phyloP scores from a whole-genome alignment of 2,329 filamentous ascomycete species.

The Magnaporthiopsis rhizophila region DNA sequence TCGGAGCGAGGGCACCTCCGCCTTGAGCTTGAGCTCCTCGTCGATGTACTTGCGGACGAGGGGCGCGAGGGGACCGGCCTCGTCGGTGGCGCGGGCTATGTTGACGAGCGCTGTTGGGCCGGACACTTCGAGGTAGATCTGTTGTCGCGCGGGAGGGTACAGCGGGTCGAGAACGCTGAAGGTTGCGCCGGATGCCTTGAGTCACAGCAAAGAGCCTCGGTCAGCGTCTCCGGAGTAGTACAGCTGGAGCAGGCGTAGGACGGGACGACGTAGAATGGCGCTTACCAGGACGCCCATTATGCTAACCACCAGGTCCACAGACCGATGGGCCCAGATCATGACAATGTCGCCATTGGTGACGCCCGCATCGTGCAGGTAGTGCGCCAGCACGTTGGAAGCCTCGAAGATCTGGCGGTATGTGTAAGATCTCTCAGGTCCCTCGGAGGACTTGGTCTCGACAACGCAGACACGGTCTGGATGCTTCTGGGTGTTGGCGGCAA shows the following conservation, averaged over 20 bases:
- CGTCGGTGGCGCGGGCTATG: slow-evolving; percentile 63
- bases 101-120: slow-evolving; percentile 63
- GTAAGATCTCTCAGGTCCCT: slow-evolving; percentile 55
- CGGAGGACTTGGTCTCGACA: slow-evolving; percentile 37
- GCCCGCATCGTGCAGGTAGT: slow-evolving; percentile 68
- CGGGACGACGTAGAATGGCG: background rate
- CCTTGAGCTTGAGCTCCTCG: slow-evolving; percentile 63
- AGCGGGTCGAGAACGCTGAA: slow-evolving; percentile 67
- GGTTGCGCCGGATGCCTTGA: slow-evolving; percentile 48
- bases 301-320: slow-evolving; percentile 57
- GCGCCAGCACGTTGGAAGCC: slow-evolving; percentile 70
- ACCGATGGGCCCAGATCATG: slow-evolving; percentile 83
- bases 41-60: slow-evolving; percentile 58
- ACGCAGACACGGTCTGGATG: slow-evolving; percentile 55
- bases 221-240: background rate
- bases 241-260: slow-evolving; percentile 7
- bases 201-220: slow-evolving; percentile 47
- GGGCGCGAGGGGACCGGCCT: slow-evolving; percentile 46
- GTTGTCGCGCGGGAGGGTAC: slow-evolving; percentile 74
- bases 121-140: slow-evolving; percentile 75
- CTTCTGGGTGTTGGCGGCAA: slow-evolving; percentile 55
- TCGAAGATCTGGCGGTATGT: slow-evolving; percentile 84
- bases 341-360: slow-evolving; percentile 77
- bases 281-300: slow-evolving; percentile 66
- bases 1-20: slow-evolving; percentile 65